Base-by-base conservation (phyloP, 495 filamentous ascomycete species). In the Entonaema liquescens region DNA sequence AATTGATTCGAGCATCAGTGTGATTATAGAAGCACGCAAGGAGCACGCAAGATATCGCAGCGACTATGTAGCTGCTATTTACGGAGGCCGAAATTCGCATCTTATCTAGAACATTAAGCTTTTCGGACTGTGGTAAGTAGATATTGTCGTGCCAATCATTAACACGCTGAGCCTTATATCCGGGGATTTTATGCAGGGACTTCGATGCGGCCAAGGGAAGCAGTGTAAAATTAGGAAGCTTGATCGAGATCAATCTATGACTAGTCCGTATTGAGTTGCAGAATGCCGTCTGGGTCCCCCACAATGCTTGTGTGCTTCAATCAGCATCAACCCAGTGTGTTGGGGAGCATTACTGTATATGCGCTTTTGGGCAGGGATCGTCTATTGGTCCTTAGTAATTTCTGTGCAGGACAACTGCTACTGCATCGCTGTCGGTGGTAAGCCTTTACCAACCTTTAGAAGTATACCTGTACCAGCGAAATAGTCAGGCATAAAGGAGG, bases 161-260 rank as follows among this genome's bases (percentile, higher is more conserved):
- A 12, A 61, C 21, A 19, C 33, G 21, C 50, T 31, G 15, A 42
- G 21, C 44, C 59, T 13, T 53, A 63, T 55, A 9, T 6, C 55
- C 11, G 53, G 59, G 17, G 64, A 31, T 33, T 52, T 67, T 53
- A 72, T 72, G 69, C 69, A 71, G 63, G 69, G 63, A 56, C 69
- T 33, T 71, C 59, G 49, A 59, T 61, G 56, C 23, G 38, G 63
- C 68, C 54, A 67, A 59, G 62, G 36, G 15, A 17, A 17, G 62
- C 25, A 15, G 40, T 42, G 58, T 63, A 42, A 42, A 35, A 71
- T 71, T 71, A 71, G 68, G 68, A 71, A 71, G 68, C 68, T 71
- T 67, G 38, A 63, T 54, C 54, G 15, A 47, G 52, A 63, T 58
- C 36, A 13, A 31, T 44, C 56, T 59, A 50, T 19, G 19, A 38